Base-by-base conservation (phyloP, 2,329 filamentous ascomycete genomes). In the Hansfordia pulvinata region DNA sequence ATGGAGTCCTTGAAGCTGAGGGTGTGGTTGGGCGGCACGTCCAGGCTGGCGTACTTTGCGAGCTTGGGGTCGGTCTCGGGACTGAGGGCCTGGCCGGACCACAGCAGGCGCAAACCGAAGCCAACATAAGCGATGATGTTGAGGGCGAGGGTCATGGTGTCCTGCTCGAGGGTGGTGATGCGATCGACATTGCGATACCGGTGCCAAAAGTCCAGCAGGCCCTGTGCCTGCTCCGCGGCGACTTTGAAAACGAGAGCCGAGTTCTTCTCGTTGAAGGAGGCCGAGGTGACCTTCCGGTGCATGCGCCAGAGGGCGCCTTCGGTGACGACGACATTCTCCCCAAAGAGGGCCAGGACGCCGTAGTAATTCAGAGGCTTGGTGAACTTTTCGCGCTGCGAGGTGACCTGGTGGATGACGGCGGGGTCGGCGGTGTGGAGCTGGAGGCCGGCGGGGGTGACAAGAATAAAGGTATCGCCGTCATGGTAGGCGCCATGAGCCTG, bases 211-310 rank as follows among this genome's bases (percentile, higher is more conserved):
- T 51, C 46, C 17, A 80, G 41, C 65, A 82, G 65, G 10, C 64
- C 62, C 34, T 65, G 54, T 1, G 76, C 67, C 53, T 86, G 79
- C 30, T 59, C 37, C 12, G 78, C 55, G 2, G 66, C 62, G 44
- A 81, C 74, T 7, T 53, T 54, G 49, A 75, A 82, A 2, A 80
- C 72, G 15, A 80, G 47, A 10, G 63, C 59, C 29, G 81, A 76
- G 47, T 83, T 86, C 52, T 66, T 74, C 54, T 88, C 81, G 30
- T 76, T 82, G 49, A 88, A 86, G 4, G 70, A 70, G 1, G 78
- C 71, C 17, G 74, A 69, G 1, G 73, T 77, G 22, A 76, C 64
- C 51, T 79, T 83, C 33, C 80, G 68, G 46, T 88, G 80, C 50
- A 69, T 62, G 17, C 73, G 72, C 81, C 79, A 88, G 16, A 66